Evolutionary conservation across 345 rosid species (phyloP).

Genomic region (Lepidium sativum): DNA sequence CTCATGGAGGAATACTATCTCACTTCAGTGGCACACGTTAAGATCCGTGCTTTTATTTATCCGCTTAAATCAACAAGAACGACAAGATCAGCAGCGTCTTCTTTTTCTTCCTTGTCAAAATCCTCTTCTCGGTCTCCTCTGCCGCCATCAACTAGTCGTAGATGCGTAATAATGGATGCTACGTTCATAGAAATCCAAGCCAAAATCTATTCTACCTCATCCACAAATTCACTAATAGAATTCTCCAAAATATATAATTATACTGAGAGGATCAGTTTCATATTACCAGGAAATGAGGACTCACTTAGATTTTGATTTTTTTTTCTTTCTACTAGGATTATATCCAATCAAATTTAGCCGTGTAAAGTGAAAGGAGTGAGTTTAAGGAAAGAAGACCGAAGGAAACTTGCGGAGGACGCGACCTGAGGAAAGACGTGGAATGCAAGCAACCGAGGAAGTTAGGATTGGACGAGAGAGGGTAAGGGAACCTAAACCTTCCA

Average conservation of each 20-base stretch:
- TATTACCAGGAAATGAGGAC: neutral
- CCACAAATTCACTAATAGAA: conserved; percentile 37
- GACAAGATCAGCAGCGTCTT: no score
- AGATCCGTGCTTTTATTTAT: conserved; percentile 80
- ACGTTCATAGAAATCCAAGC: conserved; percentile 39
- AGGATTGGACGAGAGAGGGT: no score
- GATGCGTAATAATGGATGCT: conserved; percentile 33
- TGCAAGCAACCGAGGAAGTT: no score
- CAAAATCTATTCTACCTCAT: conserved; percentile 37
- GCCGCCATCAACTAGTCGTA: conserved; percentile 2
- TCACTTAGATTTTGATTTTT: neutral
- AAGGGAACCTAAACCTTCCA: no score
- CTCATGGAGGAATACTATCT: conserved; percentile 85
- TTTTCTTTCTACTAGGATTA: neutral
- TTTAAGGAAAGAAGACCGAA: no score
- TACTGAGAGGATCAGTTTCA: conserved; percentile 17
- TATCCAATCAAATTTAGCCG: neutral
- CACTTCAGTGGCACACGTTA: conserved; percentile 31
- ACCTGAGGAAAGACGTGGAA: no score
- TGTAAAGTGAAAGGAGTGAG: neutral
- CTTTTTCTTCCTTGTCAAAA: conserved; percentile 30
- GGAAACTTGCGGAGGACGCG: no score
- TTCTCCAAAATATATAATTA: no score
- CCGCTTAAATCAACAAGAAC: conserved; percentile 27
- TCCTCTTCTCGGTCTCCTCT: conserved; percentile 28